Conservation (phyloP, 495 filamentous ascomycete species). For the Penicillium silybi region DNA sequence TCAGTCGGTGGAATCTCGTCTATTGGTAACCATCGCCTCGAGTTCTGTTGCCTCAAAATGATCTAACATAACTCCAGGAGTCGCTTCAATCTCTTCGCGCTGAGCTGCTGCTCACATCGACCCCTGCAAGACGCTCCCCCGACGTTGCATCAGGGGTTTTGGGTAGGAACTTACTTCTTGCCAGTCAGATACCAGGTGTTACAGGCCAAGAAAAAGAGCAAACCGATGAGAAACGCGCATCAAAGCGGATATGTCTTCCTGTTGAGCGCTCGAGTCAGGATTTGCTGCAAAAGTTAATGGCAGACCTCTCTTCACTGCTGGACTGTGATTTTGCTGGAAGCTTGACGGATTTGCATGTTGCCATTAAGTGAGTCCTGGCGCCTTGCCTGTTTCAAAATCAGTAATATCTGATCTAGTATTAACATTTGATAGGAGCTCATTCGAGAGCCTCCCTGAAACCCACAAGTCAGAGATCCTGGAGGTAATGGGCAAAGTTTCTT, state of each 20-base stretch:
- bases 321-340: constrained; percentile 8
- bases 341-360: constrained; percentile 22
- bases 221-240: constrained; percentile 12
- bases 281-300: constrained; percentile 19
- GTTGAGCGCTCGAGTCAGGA: background rate
- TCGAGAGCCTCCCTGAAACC: constrained; percentile 23
- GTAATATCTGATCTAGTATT: constrained; percentile 3
- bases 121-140: background rate
- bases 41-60: background rate
- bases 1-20: constrained; percentile 17
- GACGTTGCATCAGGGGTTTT: background rate
- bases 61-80: constrained; percentile 22
- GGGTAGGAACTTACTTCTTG: background rate
- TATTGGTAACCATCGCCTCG: constrained; percentile 24
- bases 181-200: constrained; percentile 6
- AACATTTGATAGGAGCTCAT: constrained; percentile 19
- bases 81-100: constrained; percentile 17
- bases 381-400: background rate
- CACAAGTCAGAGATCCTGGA: constrained; percentile 31
- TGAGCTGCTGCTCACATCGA: constrained; percentile 1
- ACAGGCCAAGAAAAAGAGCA: constrained; percentile 4
- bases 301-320: constrained; percentile 17
- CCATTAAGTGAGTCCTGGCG: constrained; percentile 27
- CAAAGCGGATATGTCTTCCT: constrained; percentile 28
- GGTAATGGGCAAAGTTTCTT: constrained; percentile 40